A percentile compares a stretch with the other conserved stretches of the same genome.
phyloP scores from a whole-genome alignment of 1,284 basidiomycete genomes.

The Sporisorium exsertum region DNA sequence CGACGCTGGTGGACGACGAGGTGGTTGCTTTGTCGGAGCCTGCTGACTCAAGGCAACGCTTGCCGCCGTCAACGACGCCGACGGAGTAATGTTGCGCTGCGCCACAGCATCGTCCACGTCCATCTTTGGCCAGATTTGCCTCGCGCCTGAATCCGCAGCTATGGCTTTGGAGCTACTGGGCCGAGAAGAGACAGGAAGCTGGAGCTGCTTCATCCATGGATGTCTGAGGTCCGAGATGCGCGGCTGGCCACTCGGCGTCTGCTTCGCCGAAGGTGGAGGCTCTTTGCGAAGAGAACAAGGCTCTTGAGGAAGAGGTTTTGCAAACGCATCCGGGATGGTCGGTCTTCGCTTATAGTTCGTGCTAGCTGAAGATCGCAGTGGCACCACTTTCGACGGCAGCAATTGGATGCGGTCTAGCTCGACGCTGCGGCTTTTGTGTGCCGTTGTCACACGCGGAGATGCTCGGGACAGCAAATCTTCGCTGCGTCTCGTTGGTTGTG shows the following conservation, averaged over 20 bases:
- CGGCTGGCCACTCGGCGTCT: conserved; percentile 1
- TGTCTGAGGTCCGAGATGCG: conserved; percentile 37
- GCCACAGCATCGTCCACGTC: background rate
- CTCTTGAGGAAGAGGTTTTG: conserved; percentile 4
- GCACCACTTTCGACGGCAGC: conserved; percentile 28
- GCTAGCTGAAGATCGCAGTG: conserved; percentile 13
- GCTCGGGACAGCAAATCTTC: conserved; percentile 34
- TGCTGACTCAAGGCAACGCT: conserved; percentile 11
- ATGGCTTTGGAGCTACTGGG: background rate
- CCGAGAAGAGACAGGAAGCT: conserved; percentile 9
- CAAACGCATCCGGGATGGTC: conserved; percentile 29
- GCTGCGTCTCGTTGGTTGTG: conserved; percentile 16
- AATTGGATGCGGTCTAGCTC: conserved; percentile 32
- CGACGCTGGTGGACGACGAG: conserved; percentile 32
- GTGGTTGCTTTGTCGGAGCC: background rate
- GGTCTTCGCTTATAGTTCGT: conserved; percentile 27
- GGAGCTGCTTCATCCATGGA: conserved; percentile 49
- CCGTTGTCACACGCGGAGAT: conserved; percentile 20
- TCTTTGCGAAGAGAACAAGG: background rate
- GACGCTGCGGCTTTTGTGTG: conserved; percentile 28
- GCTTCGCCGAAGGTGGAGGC: background rate
- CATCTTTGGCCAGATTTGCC: conserved; percentile 24
- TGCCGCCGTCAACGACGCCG: conserved; percentile 24
- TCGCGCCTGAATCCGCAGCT: background rate
- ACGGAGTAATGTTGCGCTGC: conserved; percentile 7